Evolutionary conservation across 441 rosid species (phyloP).

Genomic region (Eutrema salsugineum): DNA sequence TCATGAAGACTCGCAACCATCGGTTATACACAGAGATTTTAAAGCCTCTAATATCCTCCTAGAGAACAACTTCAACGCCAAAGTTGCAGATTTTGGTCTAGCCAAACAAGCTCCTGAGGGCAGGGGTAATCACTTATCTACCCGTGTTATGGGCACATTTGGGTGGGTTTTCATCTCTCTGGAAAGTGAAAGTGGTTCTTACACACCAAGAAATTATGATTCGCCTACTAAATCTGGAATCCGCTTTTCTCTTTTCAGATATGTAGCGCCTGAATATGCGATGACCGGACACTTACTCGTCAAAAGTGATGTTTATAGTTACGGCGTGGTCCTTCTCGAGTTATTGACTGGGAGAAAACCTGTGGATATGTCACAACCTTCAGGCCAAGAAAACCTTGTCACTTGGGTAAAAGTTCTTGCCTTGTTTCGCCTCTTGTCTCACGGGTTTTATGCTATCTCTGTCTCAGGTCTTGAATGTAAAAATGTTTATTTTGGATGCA

Average conservation of each 20-base stretch:
- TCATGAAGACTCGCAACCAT: conserved; percentile 96
- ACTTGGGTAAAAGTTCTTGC: conserved; percentile 59
- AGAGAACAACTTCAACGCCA: conserved; percentile 86
- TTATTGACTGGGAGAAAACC: conserved; percentile 90
- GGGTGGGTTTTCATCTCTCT: conserved; percentile 54
- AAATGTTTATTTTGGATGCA: conserved; percentile 30
- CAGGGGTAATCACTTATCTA: conserved; percentile 82
- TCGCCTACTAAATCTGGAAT: neutral
- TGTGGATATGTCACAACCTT: conserved; percentile 95
- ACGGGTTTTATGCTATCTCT: too few relatives aligned
- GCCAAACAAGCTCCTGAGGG: conserved; percentile 99
- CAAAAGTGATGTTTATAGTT: conserved; percentile 95
- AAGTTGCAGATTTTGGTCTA: conserved; percentile 95
- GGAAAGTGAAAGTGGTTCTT: neutral
- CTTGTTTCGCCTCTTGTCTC: too few relatives aligned
- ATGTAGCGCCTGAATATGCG: conserved; percentile 98
- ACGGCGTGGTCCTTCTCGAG: conserved; percentile 93
- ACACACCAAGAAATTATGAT: neutral
- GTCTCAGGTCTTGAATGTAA: neutral
- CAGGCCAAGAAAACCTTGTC: conserved; percentile 95
- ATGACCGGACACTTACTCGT: conserved; percentile 96
- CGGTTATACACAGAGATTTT: conserved; percentile 94
- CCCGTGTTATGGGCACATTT: conserved; percentile 98
- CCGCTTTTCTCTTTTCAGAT: conserved; percentile 41
- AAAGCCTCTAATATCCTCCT: conserved; percentile 95